A percentile compares a stretch with the other conserved stretches of the same genome.
These are phyloP conservation scores for Chaetomidium leptoderma DNA, from an alignment of 495 filamentous ascomycete genomes.

Conservation along the genomic window DNA sequence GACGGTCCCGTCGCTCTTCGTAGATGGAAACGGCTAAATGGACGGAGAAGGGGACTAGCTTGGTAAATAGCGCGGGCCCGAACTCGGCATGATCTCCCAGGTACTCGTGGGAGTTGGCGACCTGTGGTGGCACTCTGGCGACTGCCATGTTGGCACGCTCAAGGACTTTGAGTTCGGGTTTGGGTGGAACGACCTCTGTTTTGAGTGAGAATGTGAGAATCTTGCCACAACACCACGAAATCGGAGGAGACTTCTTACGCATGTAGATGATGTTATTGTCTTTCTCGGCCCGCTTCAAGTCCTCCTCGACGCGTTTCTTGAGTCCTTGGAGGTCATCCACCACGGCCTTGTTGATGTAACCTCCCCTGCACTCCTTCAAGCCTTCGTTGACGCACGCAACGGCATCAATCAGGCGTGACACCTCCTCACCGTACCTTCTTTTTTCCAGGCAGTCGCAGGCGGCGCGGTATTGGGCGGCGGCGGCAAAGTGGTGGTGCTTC, in stretches of 20 bases:
- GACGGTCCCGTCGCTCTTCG: constrained; percentile 79
- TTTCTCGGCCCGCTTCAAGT: constrained; percentile 87
- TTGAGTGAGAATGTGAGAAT: not conserved
- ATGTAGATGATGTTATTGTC: constrained; percentile 96
- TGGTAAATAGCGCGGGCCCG: constrained; percentile 80
- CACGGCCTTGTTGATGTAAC: constrained; percentile 80
- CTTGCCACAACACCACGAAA: too few species aligned
- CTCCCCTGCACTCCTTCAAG: constrained; percentile 67
- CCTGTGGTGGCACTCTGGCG: constrained; percentile 72
- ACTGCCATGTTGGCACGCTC: constrained; percentile 87
- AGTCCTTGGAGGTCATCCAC: constrained; percentile 77
- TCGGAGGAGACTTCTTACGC: constrained; percentile 38
- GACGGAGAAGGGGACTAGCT: constrained; percentile 91
- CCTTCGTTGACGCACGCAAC: constrained; percentile 80
- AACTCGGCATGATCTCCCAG: constrained; percentile 75
- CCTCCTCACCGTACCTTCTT: constrained; percentile 92
- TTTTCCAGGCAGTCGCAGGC: constrained; percentile 91
- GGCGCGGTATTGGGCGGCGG: constrained; percentile 91
- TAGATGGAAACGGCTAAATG: constrained; percentile 95
- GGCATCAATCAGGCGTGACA: constrained; percentile 78
- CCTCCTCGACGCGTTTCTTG: constrained; percentile 76
- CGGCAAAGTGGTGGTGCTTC: constrained; percentile 97
- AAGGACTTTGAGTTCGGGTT: constrained; percentile 79
- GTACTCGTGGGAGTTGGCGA: constrained; percentile 72
- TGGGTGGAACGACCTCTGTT: constrained; percentile 71